Evolutionary conservation across 2,329 filamentous ascomycete genomes (phyloP), one percentile per base, ranked within the genome.

Genomic region (Trichoderma aggressivum): DNA sequence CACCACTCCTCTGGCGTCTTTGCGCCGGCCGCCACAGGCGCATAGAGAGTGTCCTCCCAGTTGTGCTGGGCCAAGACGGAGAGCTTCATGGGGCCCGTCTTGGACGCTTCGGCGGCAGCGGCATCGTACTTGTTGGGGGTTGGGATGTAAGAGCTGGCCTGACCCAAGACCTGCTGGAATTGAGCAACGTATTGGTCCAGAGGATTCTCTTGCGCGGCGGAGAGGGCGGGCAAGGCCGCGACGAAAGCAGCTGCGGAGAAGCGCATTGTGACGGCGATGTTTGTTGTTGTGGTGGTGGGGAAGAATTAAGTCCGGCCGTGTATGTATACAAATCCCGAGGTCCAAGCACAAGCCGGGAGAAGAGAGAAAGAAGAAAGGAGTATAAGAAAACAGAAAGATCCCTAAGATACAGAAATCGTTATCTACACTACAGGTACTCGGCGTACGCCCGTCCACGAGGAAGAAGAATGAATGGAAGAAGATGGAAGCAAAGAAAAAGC

Each of bases 1-100:
- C 92, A 90, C 91, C 91, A 94, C 81, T 94, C 90, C 81, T 91
- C 90, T 6, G 92, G 90, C 73, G 85, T 86, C 12, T 87, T 87
- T 73, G 87, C 86, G 32, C 81, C 87, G 10, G 88, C 81, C 72
- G 88, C 84, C 71, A 91, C 88, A 34, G 89, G 87, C 64, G 84
- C 83, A 78, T 88, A 90, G 72, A 95, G 84, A 3, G 89, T 88
- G 30, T 90, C 82, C 80, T 90, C 88, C 91, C 92, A 93, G 85
- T 91, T 91, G 74, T 89, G 83, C 71, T 93, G 84, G 6, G 89
- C 90, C 75, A 95, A 80, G 63, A 78, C 78, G 63, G 81, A 86
- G 79, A 79, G 87, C 82, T 80, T 80, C 80, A 82, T 79, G 56
- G 79, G 76, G 73, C 79, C 78, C 73, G 79, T 72, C 78, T 84